Evolutionary conservation across 345 rosid genomes (phyloP).

Genomic region (Punica granatum): DNA sequence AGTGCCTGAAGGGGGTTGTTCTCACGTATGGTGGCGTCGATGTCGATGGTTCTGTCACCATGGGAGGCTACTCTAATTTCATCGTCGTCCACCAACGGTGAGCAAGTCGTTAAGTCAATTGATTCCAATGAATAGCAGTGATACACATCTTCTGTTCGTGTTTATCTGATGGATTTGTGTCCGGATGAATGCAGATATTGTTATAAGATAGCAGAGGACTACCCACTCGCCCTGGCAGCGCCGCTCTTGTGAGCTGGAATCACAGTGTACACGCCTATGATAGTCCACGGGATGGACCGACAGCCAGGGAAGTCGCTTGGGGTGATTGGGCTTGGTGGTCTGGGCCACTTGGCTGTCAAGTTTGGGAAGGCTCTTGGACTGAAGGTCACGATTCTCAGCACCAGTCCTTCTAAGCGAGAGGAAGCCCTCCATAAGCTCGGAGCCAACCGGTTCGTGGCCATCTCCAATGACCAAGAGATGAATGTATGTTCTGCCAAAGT

Average conservation of each 20-base stretch:
- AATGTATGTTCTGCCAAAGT: constrained; percentile 30
- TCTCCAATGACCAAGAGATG: constrained; percentile 68
- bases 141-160: too few species aligned
- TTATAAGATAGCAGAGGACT: constrained; percentile 54
- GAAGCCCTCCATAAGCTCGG: constrained; percentile 68
- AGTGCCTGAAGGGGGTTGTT: constrained; percentile 49
- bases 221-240: constrained; percentile 67
- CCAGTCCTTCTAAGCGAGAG: constrained; percentile 66
- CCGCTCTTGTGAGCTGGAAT: constrained; percentile 91
- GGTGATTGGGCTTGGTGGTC: constrained; percentile 88
- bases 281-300: constrained; percentile 58
- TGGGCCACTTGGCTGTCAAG: constrained; percentile 95
- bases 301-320: constrained; percentile 77
- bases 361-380: constrained; percentile 93
- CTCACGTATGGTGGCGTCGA: constrained; percentile 63
- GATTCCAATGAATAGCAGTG: too few species aligned
- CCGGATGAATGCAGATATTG: constrained; percentile 65
- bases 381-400: constrained; percentile 72
- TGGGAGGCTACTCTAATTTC: constrained; percentile 80
- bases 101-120: neutral
- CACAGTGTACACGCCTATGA: constrained; percentile 80
- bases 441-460: constrained; percentile 55
- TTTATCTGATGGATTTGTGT: too few species aligned
- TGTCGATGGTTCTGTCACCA: constrained; percentile 62
- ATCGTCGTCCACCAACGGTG: constrained; percentile 74